Evolutionary conservation across 331 rosid species (phyloP), one percentile per base, ranked within the genome.

Genomic region (Prunus yedoensis): DNA sequence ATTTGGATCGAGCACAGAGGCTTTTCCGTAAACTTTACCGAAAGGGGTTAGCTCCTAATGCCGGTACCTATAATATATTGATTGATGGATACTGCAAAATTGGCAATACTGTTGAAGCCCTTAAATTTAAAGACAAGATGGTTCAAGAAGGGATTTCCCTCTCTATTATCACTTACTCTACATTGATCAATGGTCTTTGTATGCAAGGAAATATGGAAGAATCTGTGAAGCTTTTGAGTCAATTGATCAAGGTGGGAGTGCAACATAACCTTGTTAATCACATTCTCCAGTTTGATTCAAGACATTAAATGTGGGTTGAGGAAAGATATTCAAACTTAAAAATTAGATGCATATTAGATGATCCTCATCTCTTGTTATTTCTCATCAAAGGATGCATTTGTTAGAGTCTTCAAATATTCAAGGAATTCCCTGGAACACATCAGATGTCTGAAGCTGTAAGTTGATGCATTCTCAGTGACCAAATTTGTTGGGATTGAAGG

Each of bases 41-140:
- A 18, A 91, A 94, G 86, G 94, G 93, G 54, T 82, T 91, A 78
- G 81, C 84, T 86, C 91, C 98, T 56, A 87, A 88, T 77, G 87
- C 49, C 21, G 85, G 91, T 58, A 88, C 97, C 52, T 91, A 90
- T 75, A 91, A 94, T 66, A 87, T 83, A 64, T 78, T 94, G 81
- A 86, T 90, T 52, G 81, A 83, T 72, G 96, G 87, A 57, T 90
- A 83, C 80, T 51, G 83, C 68, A 86, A 68, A 64, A 77, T 76
- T 76, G 97, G 98, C 47, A 87, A 89, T 81, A 77, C 84, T 51
- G 51, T 17, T 81, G 90, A 87, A 83, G 97, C 91, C 72, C 78
- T 88, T 27, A 83, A 85, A 76, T 68, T 87, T 83, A 90, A 87
- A 78, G 89, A 90, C 41, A 85, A 77, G 85, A 94, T 94, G 94